Base-by-base conservation (phyloP, 2,329 filamentous ascomycete genomes). In the Fusarium solani-melongenae region DNA sequence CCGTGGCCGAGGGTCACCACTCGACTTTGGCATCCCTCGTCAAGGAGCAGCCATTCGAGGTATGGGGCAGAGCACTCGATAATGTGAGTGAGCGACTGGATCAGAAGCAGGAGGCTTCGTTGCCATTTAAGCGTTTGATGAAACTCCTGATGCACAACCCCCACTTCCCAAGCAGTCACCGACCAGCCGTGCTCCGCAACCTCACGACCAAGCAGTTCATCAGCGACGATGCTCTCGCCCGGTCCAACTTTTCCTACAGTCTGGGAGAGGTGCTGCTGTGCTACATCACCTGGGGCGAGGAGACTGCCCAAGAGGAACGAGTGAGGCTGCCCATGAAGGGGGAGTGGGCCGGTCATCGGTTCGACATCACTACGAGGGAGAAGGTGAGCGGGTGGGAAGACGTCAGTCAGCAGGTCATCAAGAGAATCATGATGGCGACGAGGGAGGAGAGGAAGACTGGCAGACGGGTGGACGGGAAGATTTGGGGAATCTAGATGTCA, bases 121-220 rank as follows among this genome's bases (percentile, higher is more conserved):
- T 44, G 6, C 41, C 36, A 4, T 62, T 64, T 11, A 29, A 67
- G 6, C 61, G 49, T 3, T 17, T 70, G 14, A 27, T 62, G 12
- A 17, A 31, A 17, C 14, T 59, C 14, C 11, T 71, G 17, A 56
- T 31, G 22, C 29, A 38, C 14, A 41, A 17, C 2, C 56, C 59
- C 9, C 7, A 20, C 4, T 14, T 38, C 20, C 33, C n/a, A 1
- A 6, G 6, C 1, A 17, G 9, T 1, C 29, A 38, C 12, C 38
- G 14, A 10, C n/a, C 14, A 3, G 51, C 62, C 2, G 61, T 72
- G 5, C 68, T 72, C 20, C 70, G 68, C 5, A 72, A 72, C 62
- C n/a, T 72, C 15, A 39, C 20, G 14, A 63, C 53, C 15, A 61
- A 71, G 10, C 27, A 72, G 22, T 71, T 41, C 27, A 27, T 72